phyloP scores from a whole-genome alignment of 108 stramenopile genomes.

The Nitzschia sp. region DNA sequence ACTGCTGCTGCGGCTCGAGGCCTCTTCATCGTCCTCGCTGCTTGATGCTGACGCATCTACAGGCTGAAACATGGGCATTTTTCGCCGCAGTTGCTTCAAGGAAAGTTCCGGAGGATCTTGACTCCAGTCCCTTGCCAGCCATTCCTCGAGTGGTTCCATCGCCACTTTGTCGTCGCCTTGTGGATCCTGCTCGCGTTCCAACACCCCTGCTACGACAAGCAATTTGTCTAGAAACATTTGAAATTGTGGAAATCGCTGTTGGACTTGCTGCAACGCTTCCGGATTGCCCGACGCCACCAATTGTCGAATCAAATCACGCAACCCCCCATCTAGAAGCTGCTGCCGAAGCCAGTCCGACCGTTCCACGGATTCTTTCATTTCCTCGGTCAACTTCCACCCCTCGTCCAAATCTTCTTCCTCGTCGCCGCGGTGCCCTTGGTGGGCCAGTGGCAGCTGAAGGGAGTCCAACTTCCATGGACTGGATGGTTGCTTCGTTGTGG shows the following conservation, averaged over 20 bases:
- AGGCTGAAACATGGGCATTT: conserved; percentile 27
- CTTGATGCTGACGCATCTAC: conserved; percentile 22
- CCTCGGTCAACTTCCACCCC: conserved; percentile 74
- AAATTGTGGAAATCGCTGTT: conserved; percentile 58
- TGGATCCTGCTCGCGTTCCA: conserved; percentile 40
- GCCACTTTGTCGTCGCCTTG: neutral
- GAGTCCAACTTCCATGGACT: no score
- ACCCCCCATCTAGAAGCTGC: conserved; percentile 70
- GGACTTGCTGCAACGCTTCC: neutral
- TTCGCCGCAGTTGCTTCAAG: conserved; percentile 7
- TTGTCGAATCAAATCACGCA: conserved; percentile 56
- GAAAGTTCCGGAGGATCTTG: conserved; percentile 12
- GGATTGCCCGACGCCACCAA: conserved; percentile 25
- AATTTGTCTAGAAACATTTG: conserved; percentile 67
- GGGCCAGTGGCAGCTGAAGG: no score
- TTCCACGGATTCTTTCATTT: conserved; percentile 65
- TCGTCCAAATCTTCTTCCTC: conserved; percentile 63
- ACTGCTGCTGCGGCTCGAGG: no score
- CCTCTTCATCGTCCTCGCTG: conserved; percentile 13
- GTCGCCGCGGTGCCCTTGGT: no score
- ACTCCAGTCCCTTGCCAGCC: conserved; percentile 24
- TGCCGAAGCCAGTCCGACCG: conserved; percentile 63
- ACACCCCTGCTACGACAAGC: conserved; percentile 61
- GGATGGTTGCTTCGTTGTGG: no score
- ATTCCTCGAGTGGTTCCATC: conserved; percentile 24